Conservation (phyloP, 306 rosid genomes). For the Alnus rubra region DNA sequence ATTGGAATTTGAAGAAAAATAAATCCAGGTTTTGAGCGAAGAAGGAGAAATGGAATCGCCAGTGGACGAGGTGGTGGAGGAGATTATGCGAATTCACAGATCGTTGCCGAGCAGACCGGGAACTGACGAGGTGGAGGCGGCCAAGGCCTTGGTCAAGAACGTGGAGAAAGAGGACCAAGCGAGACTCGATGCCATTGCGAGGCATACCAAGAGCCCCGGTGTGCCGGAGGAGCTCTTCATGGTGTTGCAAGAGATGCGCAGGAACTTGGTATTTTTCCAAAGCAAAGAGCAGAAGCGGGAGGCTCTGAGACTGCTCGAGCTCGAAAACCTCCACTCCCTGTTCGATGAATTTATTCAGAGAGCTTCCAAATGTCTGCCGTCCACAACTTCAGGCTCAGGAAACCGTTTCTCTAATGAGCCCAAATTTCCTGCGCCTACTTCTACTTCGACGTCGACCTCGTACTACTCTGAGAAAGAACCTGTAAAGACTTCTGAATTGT, state of each 20-base stretch:
- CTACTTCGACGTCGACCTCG: conserved; percentile 27
- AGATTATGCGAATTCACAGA: conserved; percentile 80
- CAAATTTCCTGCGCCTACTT: conserved; percentile 20
- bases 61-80: conserved; percentile 59
- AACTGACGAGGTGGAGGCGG: conserved; percentile 82
- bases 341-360: conserved; percentile 79
- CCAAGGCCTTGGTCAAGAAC: conserved; percentile 49
- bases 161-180: conserved; percentile 67
- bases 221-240: conserved; percentile 77
- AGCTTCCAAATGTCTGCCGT: conserved; percentile 68
- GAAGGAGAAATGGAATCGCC: conserved; percentile 45
- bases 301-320: conserved; percentile 68
- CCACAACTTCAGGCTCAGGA: conserved; percentile 25
- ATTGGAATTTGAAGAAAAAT: conserved; percentile 18
- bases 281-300: conserved; percentile 69
- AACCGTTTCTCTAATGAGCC: conserved; percentile 17
- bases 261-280: conserved; percentile 47
- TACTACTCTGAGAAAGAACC: conserved; percentile 36
- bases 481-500: conserved; percentile 35
- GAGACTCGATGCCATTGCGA: conserved; percentile 56
- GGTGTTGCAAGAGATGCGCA: conserved; percentile 74
- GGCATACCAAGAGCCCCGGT: conserved; percentile 45
- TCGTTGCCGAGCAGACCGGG: conserved; percentile 64
- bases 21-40: neutral
- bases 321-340: conserved; percentile 58